Evolutionary conservation across 1,284 basidiomycete species (phyloP).

Genomic region (Ganoderma leucocontextum): DNA sequence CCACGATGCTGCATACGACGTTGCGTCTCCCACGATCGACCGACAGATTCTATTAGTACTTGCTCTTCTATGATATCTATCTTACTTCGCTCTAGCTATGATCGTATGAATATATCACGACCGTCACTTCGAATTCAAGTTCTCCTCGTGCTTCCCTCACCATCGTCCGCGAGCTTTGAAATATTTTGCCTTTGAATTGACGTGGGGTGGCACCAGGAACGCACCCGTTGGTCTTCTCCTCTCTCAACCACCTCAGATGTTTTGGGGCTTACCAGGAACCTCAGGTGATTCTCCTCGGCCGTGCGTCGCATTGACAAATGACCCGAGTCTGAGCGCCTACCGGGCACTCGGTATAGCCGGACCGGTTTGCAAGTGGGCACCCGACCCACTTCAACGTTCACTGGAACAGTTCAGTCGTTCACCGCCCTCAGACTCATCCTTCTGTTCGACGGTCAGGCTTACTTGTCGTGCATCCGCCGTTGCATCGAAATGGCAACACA

Average conservation of each 20-base stretch:
- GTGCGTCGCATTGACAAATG: neutral
- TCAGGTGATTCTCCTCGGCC: neutral
- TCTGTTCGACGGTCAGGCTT: neutral
- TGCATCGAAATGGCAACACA: conserved; percentile 59
- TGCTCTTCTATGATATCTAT: neutral
- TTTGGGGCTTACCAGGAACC: neutral
- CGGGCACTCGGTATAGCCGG: conserved; percentile 9
- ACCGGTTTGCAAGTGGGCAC: neutral
- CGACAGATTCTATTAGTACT: conserved; percentile 5
- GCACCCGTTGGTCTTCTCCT: neutral
- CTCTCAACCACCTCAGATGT: neutral
- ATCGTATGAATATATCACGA: neutral
- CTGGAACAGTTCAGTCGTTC: too few species aligned
- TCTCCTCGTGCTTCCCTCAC: neutral
- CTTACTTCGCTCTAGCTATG: neutral
- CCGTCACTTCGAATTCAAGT: neutral
- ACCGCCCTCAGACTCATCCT: neutral
- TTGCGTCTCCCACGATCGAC: neutral
- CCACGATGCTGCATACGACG: conserved; percentile 2
- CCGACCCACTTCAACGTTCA: too few species aligned
- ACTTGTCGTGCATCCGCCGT: neutral
- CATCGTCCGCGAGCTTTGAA: neutral
- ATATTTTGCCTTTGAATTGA: too few species aligned
- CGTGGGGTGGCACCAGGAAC: neutral
- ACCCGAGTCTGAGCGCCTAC: neutral